phyloP scores from a whole-genome alignment of 179 eudicot genomes.

The Pouteria campechiana region DNA sequence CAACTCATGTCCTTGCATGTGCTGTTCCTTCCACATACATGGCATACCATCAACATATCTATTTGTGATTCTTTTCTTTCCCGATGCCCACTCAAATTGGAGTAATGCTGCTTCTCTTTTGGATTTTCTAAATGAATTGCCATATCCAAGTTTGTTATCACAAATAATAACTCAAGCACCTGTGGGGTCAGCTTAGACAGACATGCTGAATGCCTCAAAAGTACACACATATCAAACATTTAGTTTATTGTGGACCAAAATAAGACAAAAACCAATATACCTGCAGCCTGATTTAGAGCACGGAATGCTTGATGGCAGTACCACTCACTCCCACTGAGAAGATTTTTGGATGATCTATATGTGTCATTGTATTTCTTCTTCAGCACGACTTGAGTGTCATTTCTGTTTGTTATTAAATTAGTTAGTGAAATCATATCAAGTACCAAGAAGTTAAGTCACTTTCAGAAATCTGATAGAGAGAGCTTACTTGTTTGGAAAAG shows the following conservation, averaged over 20 bases:
- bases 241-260: not conserved
- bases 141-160: no score
- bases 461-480: constrained; percentile 5
- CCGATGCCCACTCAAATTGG: no score
- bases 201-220: no score
- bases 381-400: constrained; percentile 72
- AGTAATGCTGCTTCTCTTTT: no score
- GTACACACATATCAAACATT: not conserved
- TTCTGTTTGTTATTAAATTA: constrained; percentile 30
- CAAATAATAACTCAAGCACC: no score
- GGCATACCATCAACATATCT: no score
- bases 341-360: constrained; percentile 52
- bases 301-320: constrained; percentile 98
- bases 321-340: constrained; percentile 85
- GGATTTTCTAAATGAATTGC: no score
- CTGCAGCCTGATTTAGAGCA: constrained; percentile 98
- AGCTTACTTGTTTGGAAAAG: constrained; percentile 90
- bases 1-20: no score
- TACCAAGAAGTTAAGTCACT: not conserved
- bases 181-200: no score
- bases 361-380: constrained; percentile 88
- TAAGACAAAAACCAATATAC: constrained; percentile 15
- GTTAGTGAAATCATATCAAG: not conserved
- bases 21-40: no score
- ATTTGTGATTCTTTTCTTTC: no score